phyloP scores from a whole-genome alignment of 2,329 filamentous ascomycete species.

The Colletotrichum tropicicola region DNA sequence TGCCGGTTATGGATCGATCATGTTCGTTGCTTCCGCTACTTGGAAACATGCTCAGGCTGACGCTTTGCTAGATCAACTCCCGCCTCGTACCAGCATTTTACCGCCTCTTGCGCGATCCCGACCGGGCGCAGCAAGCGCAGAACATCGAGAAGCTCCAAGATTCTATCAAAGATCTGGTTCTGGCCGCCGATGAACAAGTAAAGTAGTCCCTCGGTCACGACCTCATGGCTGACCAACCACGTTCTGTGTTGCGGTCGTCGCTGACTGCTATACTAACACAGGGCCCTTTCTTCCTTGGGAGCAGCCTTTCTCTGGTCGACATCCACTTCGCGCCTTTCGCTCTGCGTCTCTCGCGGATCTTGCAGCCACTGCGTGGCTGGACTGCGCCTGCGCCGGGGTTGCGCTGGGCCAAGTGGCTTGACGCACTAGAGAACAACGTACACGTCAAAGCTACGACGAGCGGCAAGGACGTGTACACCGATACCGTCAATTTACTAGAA shows the following conservation, averaged over 20 bases:
- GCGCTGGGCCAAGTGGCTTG: slow-evolving; percentile 76
- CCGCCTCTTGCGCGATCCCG: slow-evolving; percentile 73
- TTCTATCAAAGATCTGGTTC: slow-evolving; percentile 64
- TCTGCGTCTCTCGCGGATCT: slow-evolving; percentile 71
- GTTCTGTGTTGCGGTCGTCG: background rate
- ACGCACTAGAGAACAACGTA: slow-evolving; percentile 72
- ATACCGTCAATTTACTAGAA: slow-evolving; percentile 66
- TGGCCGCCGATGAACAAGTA: slow-evolving; percentile 57
- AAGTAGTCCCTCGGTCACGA: background rate
- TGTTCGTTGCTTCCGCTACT: slow-evolving; percentile 53
- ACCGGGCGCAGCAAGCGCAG: slow-evolving; percentile 64
- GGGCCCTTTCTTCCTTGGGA: slow-evolving; percentile 75
- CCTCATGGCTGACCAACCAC: background rate
- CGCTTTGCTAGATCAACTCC: slow-evolving; percentile 69
- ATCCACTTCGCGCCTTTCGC: slow-evolving; percentile 81
- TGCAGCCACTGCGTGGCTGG: slow-evolving; percentile 73
- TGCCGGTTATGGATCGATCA: slow-evolving; percentile 85
- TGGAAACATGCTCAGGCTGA: background rate
- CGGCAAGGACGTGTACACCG: slow-evolving; percentile 57
- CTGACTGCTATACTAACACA: slow-evolving; percentile 28
- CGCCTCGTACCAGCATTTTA: slow-evolving; percentile 82
- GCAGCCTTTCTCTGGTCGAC: slow-evolving; percentile 70
- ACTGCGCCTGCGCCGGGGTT: slow-evolving; percentile 65
- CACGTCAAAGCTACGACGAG: slow-evolving; percentile 75
- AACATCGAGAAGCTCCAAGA: slow-evolving; percentile 69